These are phyloP conservation scores for Pythium angustatum DNA, from an alignment of 352 stramenopile genomes.

Conservation along the genomic window DNA sequence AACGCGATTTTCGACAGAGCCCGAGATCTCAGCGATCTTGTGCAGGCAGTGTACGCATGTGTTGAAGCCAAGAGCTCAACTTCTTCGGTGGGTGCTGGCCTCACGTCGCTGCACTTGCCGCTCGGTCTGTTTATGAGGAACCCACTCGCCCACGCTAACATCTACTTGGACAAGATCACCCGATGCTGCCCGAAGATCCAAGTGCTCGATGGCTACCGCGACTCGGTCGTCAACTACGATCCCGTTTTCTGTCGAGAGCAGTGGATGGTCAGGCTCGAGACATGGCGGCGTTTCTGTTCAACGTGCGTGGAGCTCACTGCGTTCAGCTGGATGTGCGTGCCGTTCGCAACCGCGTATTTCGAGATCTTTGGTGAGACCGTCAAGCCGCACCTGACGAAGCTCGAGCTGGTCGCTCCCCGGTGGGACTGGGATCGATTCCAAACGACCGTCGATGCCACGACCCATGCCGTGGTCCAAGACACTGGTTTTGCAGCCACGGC, in stretches of 20 bases:
- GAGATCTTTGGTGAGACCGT: conserved; percentile 38
- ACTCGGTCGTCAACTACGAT: conserved; percentile 1
- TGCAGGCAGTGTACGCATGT: not conserved
- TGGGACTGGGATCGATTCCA: not conserved
- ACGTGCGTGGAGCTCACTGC: conserved; percentile 39
- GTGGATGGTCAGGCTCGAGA: not conserved
- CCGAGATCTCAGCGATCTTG: not conserved
- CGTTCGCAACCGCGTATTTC: conserved; percentile 47
- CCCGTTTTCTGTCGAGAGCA: not conserved
- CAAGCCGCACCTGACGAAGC: conserved; percentile 39
- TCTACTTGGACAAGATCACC: not conserved
- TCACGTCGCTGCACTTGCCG: not conserved
- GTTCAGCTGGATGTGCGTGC: conserved; percentile 43
- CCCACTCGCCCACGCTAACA: not conserved
- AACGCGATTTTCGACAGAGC: not conserved
- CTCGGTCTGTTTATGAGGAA: not conserved
- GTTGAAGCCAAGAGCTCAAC: too few relatives aligned
- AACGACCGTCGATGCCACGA: not conserved
- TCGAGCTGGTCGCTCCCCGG: conserved; percentile 1
- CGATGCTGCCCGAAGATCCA: not conserved
- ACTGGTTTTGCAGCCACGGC: not conserved
- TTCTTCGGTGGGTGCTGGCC: not conserved
- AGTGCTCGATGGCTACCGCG: not conserved
- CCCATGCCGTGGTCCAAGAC: not conserved
- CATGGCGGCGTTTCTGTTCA: conserved; percentile 1